phyloP scores from a whole-genome alignment of 352 stramenopile species.

The Pythium rhizo-oryzae region DNA sequence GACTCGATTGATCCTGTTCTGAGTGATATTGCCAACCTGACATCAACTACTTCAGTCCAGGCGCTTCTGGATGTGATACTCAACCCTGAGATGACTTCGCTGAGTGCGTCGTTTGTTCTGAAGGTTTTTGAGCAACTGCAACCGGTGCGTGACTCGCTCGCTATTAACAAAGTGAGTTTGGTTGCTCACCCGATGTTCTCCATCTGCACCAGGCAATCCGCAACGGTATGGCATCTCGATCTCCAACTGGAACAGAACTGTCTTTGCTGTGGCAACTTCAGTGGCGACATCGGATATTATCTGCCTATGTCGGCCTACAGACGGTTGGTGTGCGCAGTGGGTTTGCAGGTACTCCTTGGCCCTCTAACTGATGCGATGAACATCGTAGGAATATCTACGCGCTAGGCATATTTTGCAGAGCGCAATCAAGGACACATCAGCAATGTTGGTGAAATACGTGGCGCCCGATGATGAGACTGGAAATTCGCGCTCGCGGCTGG shows the following conservation, averaged over 20 bases:
- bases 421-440: conserved; percentile 24
- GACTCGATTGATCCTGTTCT: conserved; percentile 56
- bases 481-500: conserved; percentile 34
- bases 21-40: conserved; percentile 65
- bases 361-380: background rate
- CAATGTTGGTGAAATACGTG: conserved; percentile 18
- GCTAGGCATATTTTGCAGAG: conserved; percentile 12
- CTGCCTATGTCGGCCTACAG: conserved; percentile 59
- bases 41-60: conserved; percentile 68
- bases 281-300: conserved; percentile 71
- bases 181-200: background rate
- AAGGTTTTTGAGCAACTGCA: conserved; percentile 68
- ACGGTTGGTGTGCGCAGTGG: conserved; percentile 29
- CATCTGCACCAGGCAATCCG: conserved; percentile 40
- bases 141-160: conserved; percentile 24
- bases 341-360: background rate
- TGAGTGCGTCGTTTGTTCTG: conserved; percentile 63
- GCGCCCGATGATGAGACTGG: conserved; percentile 20
- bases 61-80: conserved; percentile 74
- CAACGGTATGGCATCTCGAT: conserved; percentile 59
- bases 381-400: conserved; percentile 23
- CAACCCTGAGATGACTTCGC: conserved; percentile 53
- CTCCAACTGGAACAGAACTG: conserved; percentile 57
- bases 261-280: conserved; percentile 67
- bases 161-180: too few species aligned